Conservation (phyloP, 1,284 basidiomycete species). For the Puccinia novopanici region DNA sequence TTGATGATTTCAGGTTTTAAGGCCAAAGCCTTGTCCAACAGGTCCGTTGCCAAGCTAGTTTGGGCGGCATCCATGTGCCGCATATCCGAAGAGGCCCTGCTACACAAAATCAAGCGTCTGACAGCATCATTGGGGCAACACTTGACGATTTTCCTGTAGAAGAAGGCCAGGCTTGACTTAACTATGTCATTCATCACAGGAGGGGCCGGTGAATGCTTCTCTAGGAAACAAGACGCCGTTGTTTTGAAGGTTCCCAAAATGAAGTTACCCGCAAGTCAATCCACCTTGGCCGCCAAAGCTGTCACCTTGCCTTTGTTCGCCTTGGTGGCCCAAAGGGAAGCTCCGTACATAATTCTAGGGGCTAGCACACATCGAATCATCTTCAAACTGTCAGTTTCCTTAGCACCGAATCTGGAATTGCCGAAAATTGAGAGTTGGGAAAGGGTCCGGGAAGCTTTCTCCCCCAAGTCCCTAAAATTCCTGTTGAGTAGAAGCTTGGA, state of each 20-base stretch:
- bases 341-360: too few relatives aligned
- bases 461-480: background rate
- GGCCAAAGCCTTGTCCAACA: background rate
- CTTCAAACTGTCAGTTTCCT: background rate
- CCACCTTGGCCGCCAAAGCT: background rate
- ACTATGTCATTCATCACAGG: background rate
- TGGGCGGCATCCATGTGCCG: background rate
- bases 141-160: background rate
- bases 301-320: too few relatives aligned
- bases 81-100: background rate
- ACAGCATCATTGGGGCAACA: background rate
- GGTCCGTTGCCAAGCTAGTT: background rate
- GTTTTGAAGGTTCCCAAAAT: background rate
- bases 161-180: background rate
- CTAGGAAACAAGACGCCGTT: background rate
- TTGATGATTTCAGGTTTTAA: background rate
- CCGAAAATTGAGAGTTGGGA: background rate
- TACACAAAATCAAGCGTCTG: background rate
- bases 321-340: too few relatives aligned
- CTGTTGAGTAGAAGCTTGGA: too few relatives aligned
- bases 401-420: background rate
- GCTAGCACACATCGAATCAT: too few relatives aligned
- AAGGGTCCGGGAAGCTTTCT: background rate
- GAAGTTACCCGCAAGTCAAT: background rate
- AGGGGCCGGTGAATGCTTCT: background rate